These are phyloP conservation scores for Leishmania tropica DNA, from an alignment of 208 protist genomes.

Conservation along the genomic window DNA sequence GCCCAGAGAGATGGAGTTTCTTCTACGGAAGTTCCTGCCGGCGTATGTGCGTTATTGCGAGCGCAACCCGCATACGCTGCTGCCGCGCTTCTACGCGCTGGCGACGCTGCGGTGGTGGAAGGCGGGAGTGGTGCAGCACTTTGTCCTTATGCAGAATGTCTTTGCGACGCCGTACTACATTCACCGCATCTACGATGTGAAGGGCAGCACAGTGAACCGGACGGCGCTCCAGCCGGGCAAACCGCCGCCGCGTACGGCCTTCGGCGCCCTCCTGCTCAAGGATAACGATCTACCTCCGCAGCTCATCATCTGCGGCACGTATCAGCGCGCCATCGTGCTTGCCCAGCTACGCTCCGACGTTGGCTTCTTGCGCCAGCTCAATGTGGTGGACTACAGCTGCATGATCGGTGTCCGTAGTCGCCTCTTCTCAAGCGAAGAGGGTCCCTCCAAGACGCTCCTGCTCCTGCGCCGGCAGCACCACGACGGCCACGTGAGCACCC, in stretches of 20 bases:
- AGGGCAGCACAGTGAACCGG: conserved; percentile 88
- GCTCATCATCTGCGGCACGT: conserved; percentile 81
- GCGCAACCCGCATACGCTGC: conserved; percentile 83
- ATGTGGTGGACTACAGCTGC: conserved; percentile 94
- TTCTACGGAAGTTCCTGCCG: conserved; percentile 66
- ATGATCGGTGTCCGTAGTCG: conserved; percentile 91
- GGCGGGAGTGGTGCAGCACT: conserved; percentile 51
- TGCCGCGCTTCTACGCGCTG: conserved; percentile 86
- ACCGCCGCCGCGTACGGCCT: conserved; percentile 67
- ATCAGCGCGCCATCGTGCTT: conserved; percentile 82
- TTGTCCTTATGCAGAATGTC: conserved; percentile 95
- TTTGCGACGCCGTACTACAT: conserved; percentile 90
- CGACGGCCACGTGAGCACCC: conserved; percentile 7
- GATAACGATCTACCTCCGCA: conserved; percentile 88
- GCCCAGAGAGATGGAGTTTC: conserved; percentile 75
- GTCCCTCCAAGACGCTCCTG: conserved; percentile 65
- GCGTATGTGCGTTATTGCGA: conserved; percentile 82
- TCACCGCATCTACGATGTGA: conserved; percentile 91
- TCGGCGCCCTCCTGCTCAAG: conserved; percentile 84
- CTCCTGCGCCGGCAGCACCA: conserved; percentile 27
- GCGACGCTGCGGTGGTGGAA: conserved; percentile 73
- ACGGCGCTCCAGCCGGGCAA: conserved; percentile 55
- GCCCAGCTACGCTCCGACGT: conserved; percentile 86
- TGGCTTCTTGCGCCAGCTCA: conserved; percentile 69
- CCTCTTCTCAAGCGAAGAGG: conserved; percentile 65